phyloP scores from a whole-genome alignment of 2,329 filamentous ascomycete genomes.

The Plectosphaerella plurivora region DNA sequence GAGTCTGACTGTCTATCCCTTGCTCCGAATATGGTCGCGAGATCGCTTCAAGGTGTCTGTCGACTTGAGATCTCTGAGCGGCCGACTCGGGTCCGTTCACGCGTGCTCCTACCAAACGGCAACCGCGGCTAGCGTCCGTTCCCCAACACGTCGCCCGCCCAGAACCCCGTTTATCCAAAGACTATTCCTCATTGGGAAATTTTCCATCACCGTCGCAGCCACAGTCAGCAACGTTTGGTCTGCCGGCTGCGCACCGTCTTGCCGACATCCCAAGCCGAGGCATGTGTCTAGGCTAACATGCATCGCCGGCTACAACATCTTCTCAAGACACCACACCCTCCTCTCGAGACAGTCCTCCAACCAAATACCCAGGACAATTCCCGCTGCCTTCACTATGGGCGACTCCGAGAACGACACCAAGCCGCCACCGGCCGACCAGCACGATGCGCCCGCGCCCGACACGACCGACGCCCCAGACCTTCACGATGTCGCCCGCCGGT shows the following conservation, averaged over 20 bases:
- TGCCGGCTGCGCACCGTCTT: slow-evolving; percentile 1
- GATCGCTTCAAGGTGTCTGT: too few relatives aligned
- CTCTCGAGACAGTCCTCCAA: background rate
- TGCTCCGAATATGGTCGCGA: too few relatives aligned
- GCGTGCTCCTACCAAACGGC: too few relatives aligned
- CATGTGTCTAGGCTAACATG: slow-evolving; percentile 9
- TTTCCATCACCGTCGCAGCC: background rate
- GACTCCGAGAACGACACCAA: slow-evolving; percentile 16
- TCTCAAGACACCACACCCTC: background rate
- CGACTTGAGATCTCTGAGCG: too few relatives aligned
- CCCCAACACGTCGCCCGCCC: too few relatives aligned
- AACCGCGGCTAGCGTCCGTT: too few relatives aligned
- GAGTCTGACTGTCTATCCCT: too few relatives aligned
- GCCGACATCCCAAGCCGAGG: slow-evolving; percentile 9
- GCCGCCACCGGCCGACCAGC: slow-evolving; percentile 9
- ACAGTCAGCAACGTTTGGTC: background rate
- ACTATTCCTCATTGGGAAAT: too few relatives aligned
- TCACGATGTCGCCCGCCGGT: slow-evolving; percentile 64
- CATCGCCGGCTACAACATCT: background rate
- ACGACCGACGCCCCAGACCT: slow-evolving; percentile 24
- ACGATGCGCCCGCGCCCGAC: background rate
- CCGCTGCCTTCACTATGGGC: slow-evolving; percentile 17
- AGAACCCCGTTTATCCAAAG: background rate
- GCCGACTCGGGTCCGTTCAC: too few relatives aligned
- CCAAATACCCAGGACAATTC: too few relatives aligned